A percentile compares a stretch with the other conserved stretches of the same genome.
phyloP scores from a whole-genome alignment of 257 asterid species.

The Solanum sparsipilum region DNA sequence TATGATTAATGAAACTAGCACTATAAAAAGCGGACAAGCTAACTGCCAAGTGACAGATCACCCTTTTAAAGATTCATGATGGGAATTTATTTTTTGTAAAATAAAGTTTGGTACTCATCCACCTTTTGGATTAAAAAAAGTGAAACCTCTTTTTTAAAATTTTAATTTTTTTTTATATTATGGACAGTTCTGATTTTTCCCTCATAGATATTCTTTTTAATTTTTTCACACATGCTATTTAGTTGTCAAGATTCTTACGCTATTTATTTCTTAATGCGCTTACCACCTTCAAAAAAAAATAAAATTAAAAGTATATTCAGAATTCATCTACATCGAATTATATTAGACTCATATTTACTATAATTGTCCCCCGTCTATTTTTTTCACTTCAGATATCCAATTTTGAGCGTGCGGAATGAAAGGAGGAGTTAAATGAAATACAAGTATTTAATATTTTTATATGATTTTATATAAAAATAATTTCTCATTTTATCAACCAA shows the following conservation, averaged over 20 bases:
- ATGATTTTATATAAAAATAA: neutral
- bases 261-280: neutral
- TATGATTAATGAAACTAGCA: neutral
- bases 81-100: neutral
- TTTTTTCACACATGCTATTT: neutral
- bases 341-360: neutral
- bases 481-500: neutral
- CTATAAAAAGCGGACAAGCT: neutral
- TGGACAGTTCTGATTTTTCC: neutral
- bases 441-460: neutral
- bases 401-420: accelerated
- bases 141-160: neutral
- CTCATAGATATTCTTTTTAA: neutral
- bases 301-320: no score
- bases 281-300: neutral
- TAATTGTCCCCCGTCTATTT: neutral
- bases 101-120: neutral
- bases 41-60: neutral
- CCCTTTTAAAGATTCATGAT: neutral
- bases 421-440: neutral
- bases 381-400: neutral
- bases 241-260: neutral
- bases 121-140: neutral
- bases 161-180: neutral
- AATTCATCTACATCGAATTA: no score